These are phyloP conservation scores for Penicillium sp. DNA, from an alignment of 2,329 filamentous ascomycete species.

Conservation along the genomic window DNA sequence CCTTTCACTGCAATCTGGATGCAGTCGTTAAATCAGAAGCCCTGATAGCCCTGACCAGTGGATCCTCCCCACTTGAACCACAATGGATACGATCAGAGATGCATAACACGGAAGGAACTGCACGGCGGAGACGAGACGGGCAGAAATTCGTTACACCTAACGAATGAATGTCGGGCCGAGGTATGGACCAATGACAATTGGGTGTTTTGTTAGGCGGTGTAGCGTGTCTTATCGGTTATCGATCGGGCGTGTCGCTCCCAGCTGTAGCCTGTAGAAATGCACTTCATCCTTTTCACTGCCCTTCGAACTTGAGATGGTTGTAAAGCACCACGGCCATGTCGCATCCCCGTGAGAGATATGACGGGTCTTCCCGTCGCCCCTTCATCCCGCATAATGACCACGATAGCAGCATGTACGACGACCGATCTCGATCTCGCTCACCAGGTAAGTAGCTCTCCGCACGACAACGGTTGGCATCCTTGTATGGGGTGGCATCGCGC, in stretches of 20 bases:
- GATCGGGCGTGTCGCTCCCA: neutral
- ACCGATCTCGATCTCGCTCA: constrained; percentile 42
- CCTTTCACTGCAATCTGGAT: constrained; percentile 7
- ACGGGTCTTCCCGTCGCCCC: constrained; percentile 23
- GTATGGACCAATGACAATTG: no score
- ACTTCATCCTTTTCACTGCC: neutral
- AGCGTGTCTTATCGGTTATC: neutral
- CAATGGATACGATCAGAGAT: constrained; percentile 8
- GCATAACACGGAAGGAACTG: neutral
- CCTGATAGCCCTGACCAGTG: constrained; percentile 8
- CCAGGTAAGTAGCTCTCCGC: constrained; percentile 45
- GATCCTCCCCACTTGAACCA: constrained; percentile 25
- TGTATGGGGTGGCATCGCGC: constrained; percentile 13
- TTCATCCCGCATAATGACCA: constrained; percentile 35
- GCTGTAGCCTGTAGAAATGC: neutral
- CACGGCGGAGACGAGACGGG: neutral
- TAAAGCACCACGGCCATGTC: constrained; percentile 3
- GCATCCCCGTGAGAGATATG: constrained; percentile 28
- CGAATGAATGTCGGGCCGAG: neutral
- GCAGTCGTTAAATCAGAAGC: constrained; percentile 11
- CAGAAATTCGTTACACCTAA: neutral
- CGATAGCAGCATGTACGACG: constrained; percentile 48
- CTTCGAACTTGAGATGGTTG: neutral
- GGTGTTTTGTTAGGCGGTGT: no score
- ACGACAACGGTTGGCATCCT: constrained; percentile 32